Base-by-base conservation (phyloP, 2,329 filamentous ascomycete genomes). In the Colletotrichum siamense region DNA sequence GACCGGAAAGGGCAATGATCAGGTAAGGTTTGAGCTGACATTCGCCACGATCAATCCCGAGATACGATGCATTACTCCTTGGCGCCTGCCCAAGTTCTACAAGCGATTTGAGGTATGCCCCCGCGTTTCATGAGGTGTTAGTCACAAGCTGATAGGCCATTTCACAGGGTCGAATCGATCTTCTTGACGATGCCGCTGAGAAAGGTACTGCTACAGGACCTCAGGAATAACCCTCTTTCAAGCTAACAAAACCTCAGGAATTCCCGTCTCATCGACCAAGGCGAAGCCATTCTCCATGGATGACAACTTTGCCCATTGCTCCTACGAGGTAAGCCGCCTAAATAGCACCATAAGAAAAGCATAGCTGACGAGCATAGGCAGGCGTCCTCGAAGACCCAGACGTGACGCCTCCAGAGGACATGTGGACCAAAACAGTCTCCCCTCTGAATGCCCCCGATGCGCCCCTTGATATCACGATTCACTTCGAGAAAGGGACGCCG, bases 261-360 rank as follows among this genome's bases (percentile, higher is more conserved):
- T 95, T 77, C 94, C 94, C 64, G 93, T 95, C 77, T 92, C 91
- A 28, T 93, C 91, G 80, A 95, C 93, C 80, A 94, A 94, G 87
- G 91, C 91, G 82, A 93, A 93, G 86, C 66, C 75, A 4, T 67
- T 57, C 61, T 72, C 69, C 15, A 91, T 90, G 88, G 91, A 93
- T 6, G 67, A 61, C 24, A 69, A 69, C 55, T 61, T 69, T n/a
- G 94, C 93, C 72, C 94, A 96, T 86, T 95, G 93, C 89, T 90
- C 87, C 76, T 98, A 97, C 84, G 95, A 98, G 88, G 55, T 39
- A 13, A 7, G 95, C 94, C 82, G 93, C 5, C 44, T 6, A 4
- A 93, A 78, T 89, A 95, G 75, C 26, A 8, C 28, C 34, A 36
- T 8, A 8, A 36, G 6, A 36, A 8, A 36, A 36, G 34, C 15